Base-by-base conservation (phyloP, 177 flowering plant species). In the Vitis hybrid region DNA sequence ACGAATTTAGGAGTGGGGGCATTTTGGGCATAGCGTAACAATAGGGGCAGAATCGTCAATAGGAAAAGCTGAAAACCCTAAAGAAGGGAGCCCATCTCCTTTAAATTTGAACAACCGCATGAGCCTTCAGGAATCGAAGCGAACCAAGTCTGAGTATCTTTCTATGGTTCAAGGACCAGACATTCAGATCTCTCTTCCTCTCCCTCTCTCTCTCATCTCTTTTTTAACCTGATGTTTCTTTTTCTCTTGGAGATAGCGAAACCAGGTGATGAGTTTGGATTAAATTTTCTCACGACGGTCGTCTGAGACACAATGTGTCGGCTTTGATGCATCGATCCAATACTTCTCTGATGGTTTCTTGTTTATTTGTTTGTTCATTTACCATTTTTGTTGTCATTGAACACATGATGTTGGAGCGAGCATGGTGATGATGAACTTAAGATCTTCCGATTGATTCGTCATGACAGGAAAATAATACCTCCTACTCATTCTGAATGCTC, bases 251-350 rank as follows among this genome's bases (percentile, higher is more conserved):
- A 53, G 9, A 24, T 30, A 9, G 58, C 57, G 64, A 60, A 68
- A 48, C 73, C 87, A 78, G 62, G 67, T 73, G 87, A 84, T 73
- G 87, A 82, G 50, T 58, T 69, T 73, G 82, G 83, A 71, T 72
- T 58, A 6, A 68, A 69, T 61, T 51, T 76, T 80, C 87, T 84
- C 87, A 80, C 88, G 88, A 84, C 86, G 84, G 88, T 84, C 88
- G 86, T 84, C 86, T 82, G 85, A 82, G 82, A 70, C 69, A 73
- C 75, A 9, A 50, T 17, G 77, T 78, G 82, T 73, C 63, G 10
- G 1, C 12, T 14, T 54, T 83, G 83, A 78, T 79, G 78, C 61
- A 78, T 9, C 64, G 58, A 74, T 78, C 80, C 82, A 73, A 54
- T 67, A 20, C 15, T 72, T 78, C 83, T 80, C 83, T 80, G 83